Evolutionary conservation across 495 filamentous ascomycete genomes (phyloP).

Genomic region (Talaromyces adpressus): DNA sequence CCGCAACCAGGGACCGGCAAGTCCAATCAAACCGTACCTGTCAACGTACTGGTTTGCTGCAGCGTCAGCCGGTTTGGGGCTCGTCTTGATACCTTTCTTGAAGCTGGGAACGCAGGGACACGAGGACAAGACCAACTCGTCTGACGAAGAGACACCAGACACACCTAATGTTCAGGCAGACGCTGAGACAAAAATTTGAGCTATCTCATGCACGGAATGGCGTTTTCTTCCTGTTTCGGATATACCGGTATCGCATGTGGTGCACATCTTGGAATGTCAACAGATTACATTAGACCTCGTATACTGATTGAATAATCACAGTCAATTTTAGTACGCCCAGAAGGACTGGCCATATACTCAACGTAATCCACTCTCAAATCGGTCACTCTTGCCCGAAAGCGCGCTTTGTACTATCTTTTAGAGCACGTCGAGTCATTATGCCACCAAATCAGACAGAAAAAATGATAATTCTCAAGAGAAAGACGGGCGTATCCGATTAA

Average conservation of each 20-base stretch:
- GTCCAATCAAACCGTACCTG: conserved; percentile 21
- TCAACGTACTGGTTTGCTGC: conserved; percentile 25
- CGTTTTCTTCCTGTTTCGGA: background rate
- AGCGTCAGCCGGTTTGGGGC: conserved; percentile 19
- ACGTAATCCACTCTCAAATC: background rate
- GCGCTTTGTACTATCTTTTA: background rate
- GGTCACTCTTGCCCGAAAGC: background rate
- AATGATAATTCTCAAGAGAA: background rate
- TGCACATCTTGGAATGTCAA: background rate
- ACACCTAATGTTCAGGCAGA: background rate
- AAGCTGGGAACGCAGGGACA: conserved; percentile 23
- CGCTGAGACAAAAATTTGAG: background rate
- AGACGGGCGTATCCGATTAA: background rate
- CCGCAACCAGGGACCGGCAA: conserved; percentile 10
- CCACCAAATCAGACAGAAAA: background rate
- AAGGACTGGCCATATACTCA: background rate
- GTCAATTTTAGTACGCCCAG: background rate
- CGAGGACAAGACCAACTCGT: background rate
- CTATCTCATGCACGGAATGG: background rate
- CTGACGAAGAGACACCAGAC: background rate
- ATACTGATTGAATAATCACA: background rate
- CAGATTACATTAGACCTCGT: background rate
- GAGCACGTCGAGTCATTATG: background rate
- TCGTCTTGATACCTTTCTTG: conserved; percentile 25
- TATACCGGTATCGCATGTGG: background rate